Evolutionary conservation across 2,329 filamentous ascomycete genomes (phyloP).

Genomic region (Pestalotiopsis sp.): DNA sequence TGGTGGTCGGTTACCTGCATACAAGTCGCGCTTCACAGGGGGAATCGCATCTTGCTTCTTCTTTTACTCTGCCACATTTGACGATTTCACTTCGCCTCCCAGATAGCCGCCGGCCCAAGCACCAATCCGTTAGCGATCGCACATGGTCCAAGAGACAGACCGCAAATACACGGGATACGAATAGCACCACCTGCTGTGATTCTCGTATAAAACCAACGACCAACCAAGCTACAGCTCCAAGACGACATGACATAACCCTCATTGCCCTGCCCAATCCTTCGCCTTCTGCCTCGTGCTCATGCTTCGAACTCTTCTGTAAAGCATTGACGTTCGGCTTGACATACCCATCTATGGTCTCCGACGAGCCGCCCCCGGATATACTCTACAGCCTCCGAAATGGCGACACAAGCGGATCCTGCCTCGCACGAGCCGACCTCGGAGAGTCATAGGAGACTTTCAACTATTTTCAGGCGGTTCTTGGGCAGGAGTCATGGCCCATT

Average conservation of each 20-base stretch:
- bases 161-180: not conserved
- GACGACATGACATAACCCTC: conserved; percentile 12
- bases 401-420: conserved; percentile 23
- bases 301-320: conserved; percentile 21
- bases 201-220: conserved; percentile 9
- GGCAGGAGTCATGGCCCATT: conserved; percentile 23
- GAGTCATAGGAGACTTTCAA: conserved; percentile 23
- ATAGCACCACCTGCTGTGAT: not conserved
- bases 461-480: conserved; percentile 18
- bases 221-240: conserved; percentile 1
- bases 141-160: not conserved
- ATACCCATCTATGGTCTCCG: conserved; percentile 20
- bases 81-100: not conserved
- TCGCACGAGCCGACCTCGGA: conserved; percentile 24
- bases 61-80: not conserved
- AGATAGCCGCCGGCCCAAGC: not conserved
- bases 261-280: conserved; percentile 14
- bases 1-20: conserved; percentile 20
- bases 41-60: conserved; percentile 1
- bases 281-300: conserved; percentile 7
- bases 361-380: conserved; percentile 19
- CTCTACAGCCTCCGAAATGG: conserved; percentile 26
- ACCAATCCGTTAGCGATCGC: not conserved
- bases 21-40: conserved; percentile 16
- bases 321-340: conserved; percentile 18